Conservation (phyloP, 768 basidiomycete species). For the Pisolithus marmoratus region DNA sequence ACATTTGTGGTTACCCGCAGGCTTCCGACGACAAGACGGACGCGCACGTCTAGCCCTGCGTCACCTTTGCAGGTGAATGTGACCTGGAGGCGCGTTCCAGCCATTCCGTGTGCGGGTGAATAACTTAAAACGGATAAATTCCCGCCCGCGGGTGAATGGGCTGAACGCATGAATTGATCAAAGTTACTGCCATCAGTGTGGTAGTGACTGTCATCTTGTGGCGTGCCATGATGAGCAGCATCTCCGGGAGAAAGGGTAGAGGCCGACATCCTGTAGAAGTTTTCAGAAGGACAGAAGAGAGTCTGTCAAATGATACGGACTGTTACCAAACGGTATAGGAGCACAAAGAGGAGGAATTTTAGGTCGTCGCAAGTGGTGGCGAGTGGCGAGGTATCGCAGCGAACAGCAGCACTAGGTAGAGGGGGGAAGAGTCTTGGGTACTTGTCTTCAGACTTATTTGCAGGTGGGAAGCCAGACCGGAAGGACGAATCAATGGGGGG, state of each 20-base stretch:
- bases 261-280: background rate
- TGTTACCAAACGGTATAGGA: background rate
- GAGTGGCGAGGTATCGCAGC: background rate
- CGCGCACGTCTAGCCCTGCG: slow-evolving; percentile 36
- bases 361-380: background rate
- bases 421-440: no score
- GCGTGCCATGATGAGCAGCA: background rate
- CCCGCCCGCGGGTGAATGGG: slow-evolving; percentile 40
- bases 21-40: slow-evolving; percentile 70
- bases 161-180: slow-evolving; percentile 16
- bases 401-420: no score
- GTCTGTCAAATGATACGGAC: background rate
- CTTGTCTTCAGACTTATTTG: background rate
- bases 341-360: background rate
- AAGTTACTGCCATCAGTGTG: background rate
- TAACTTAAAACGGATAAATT: slow-evolving; percentile 64
- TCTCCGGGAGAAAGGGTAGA: background rate
- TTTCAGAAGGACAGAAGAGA: background rate
- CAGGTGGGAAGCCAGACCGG: background rate
- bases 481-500: background rate
- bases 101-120: slow-evolving; percentile 57
- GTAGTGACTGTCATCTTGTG: background rate
- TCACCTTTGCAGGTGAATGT: slow-evolving; percentile 35
- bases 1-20: slow-evolving; percentile 67
- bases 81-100: slow-evolving; percentile 59